Conservation (phyloP, 2,329 filamentous ascomycete species). For the Cryphonectria radicalis region DNA sequence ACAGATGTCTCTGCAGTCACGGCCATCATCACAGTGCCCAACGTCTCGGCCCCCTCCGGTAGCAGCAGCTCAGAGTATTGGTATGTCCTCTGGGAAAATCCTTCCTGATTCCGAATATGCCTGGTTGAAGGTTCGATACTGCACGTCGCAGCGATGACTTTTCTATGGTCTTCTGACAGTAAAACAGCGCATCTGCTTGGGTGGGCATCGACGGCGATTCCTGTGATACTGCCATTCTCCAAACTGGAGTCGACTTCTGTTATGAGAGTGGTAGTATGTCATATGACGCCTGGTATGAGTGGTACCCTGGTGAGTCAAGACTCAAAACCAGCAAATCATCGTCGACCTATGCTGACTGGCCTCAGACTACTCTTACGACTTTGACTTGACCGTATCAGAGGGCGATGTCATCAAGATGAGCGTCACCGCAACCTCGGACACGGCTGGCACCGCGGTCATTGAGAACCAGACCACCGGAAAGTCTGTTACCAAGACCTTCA, state of each 20-base stretch:
- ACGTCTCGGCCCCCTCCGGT: conserved; percentile 45
- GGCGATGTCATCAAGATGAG: conserved; percentile 32
- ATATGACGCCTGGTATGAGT: conserved; percentile 61
- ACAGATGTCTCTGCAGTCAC: conserved; percentile 55
- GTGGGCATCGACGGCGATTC: conserved; percentile 56
- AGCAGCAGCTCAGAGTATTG: conserved; percentile 40
- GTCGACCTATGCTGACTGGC: not conserved
- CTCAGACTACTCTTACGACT: conserved; percentile 45
- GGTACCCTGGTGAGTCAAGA: conserved; percentile 48
- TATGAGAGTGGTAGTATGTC: conserved; percentile 44
- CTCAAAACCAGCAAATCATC: not conserved
- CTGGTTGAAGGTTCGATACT: not conserved
- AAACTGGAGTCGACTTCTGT: conserved; percentile 61
- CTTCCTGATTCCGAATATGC: not conserved
- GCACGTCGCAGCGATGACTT: not conserved
- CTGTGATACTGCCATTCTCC: conserved; percentile 55
- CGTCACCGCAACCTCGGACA: conserved; percentile 42
- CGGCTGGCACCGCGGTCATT: conserved; percentile 46
- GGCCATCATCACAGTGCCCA: conserved; percentile 53
- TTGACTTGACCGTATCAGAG: conserved; percentile 12
- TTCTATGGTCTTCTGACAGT: not conserved
- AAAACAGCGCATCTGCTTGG: conserved; percentile 53
- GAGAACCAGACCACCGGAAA: conserved; percentile 55
- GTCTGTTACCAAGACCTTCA: conserved; percentile 53
- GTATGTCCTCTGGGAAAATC: not conserved